These are phyloP conservation scores for Aspergillus bombycis DNA, from an alignment of 2,329 filamentous ascomycete species.

Conservation along the genomic window DNA sequence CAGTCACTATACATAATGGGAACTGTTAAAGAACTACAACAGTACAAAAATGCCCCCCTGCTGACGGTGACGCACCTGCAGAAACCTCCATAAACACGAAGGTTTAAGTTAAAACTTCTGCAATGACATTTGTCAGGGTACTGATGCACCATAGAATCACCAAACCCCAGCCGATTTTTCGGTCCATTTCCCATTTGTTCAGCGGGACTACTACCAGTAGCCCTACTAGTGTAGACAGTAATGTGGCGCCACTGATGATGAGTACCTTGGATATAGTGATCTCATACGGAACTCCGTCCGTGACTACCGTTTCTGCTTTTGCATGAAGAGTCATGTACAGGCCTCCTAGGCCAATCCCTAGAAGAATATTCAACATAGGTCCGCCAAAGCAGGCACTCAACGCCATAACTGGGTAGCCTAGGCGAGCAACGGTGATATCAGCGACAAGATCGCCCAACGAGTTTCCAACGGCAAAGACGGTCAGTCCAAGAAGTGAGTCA, in stretches of 20 bases:
- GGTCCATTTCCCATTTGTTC: conserved; percentile 84
- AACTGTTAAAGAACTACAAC: neutral
- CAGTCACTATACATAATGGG: neutral
- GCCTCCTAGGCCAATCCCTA: conserved; percentile 91
- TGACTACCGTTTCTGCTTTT: conserved; percentile 16
- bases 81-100: neutral
- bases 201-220: conserved; percentile 79
- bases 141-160: conserved; percentile 80
- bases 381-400: conserved; percentile 95
- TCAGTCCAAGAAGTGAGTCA: conserved; percentile 91
- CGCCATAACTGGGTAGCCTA: conserved; percentile 97
- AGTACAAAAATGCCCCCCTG: neutral
- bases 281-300: conserved; percentile 64
- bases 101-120: conserved; percentile 63
- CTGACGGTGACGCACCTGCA: neutral
- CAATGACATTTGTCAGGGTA: conserved; percentile 77
- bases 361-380: conserved; percentile 93
- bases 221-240: conserved; percentile 77
- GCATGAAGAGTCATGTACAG: conserved; percentile 78
- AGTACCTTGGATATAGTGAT: conserved; percentile 84
- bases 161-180: conserved; percentile 77
- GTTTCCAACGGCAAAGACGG: conserved; percentile 95
- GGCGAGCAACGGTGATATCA: conserved; percentile 87
- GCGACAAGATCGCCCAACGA: conserved; percentile 92
- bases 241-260: conserved; percentile 79